Base-by-base conservation (phyloP, 2,329 filamentous ascomycete genomes). In the Pseudogymnoascus sp. region DNA sequence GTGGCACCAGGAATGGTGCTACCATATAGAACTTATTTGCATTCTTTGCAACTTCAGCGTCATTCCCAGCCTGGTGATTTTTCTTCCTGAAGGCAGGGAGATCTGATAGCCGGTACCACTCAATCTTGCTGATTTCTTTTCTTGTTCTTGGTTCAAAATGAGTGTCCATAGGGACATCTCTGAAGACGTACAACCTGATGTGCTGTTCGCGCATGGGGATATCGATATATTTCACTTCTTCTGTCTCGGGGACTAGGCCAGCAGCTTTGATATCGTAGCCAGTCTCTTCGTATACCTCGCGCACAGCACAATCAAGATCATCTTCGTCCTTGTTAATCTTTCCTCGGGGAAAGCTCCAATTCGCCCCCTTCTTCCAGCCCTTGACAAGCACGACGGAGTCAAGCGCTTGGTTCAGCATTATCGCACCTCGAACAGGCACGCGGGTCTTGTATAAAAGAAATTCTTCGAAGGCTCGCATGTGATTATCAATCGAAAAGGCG, bases 271-370 rank as follows among this genome's bases (percentile, higher is more conserved):
- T 80, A 72, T 99, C 90, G 69, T 90, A 91, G 1, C 94, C 94
- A 0, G 94, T 99, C 77, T 99, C 94, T 74, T 99, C 94, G 71
- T 92, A 94, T 4, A 96, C 93, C 72, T 99, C 94, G 60, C 94
- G 86, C 60, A 97, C 83, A 25, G 95, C 94, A 74, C 95, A 99
- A 72, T 94, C 92, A 62, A 97, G 76, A 71, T 99, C 93, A 64
- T 90, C 87, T 74, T 99, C 94, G 70, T 96, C 90, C 76, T 96
- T 96, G 79, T 97, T 97, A 76, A 99, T 97, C 77, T 99, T 99
- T 39, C 94, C 95, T 59, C 93, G 80, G 0, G 94, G 94, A 63
- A 99, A 99, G 73, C 92, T 96, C 94, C 94, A 99, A 72, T 88
- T 93, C 10, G 93, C 89, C 35, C 88, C 87, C 74, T 96, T 97